Evolutionary conservation across 108 stramenopile genomes (phyloP).

Genomic region (Parmales sp.): DNA sequence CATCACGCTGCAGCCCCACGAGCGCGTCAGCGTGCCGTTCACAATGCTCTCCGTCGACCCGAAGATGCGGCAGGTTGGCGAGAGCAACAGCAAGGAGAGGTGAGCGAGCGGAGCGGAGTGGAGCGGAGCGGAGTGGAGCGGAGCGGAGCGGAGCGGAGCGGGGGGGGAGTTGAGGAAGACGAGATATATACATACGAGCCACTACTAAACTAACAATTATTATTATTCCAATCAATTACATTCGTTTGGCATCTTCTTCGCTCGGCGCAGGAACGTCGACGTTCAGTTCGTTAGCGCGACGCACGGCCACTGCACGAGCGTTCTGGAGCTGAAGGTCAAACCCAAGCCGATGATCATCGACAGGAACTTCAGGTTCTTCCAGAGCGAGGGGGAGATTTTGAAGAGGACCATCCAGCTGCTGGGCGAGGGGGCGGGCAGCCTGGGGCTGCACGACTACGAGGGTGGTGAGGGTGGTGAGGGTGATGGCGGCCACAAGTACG

Average conservation of each 20-base stretch:
- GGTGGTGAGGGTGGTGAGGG: background rate
- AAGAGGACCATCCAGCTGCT: conserved; percentile 25
- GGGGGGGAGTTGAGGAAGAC: no score
- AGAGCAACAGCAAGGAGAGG: background rate
- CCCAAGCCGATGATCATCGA: conserved; percentile 29
- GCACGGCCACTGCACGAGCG: conserved; percentile 33
- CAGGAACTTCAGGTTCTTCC: conserved; percentile 34
- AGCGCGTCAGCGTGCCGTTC: conserved; percentile 41
- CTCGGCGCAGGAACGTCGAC: no score
- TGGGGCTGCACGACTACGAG: conserved; percentile 7
- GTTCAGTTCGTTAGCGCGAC: conserved; percentile 28
- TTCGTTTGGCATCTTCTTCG: no score
- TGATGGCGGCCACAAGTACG: conserved; percentile 20
- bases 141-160: no score
- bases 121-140: no score
- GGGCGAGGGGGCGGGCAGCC: background rate
- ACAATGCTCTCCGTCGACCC: conserved; percentile 20
- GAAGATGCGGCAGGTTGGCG: background rate
- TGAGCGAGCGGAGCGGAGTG: no score
- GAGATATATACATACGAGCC: no score
- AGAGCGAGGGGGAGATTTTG: conserved; percentile 36
- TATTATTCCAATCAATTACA: no score
- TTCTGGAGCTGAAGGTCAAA: conserved; percentile 25
- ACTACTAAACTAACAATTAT: no score
- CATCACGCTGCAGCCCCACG: conserved; percentile 33